Base-by-base conservation (phyloP, 257 asterid genomes). In the Striga asiatica region DNA sequence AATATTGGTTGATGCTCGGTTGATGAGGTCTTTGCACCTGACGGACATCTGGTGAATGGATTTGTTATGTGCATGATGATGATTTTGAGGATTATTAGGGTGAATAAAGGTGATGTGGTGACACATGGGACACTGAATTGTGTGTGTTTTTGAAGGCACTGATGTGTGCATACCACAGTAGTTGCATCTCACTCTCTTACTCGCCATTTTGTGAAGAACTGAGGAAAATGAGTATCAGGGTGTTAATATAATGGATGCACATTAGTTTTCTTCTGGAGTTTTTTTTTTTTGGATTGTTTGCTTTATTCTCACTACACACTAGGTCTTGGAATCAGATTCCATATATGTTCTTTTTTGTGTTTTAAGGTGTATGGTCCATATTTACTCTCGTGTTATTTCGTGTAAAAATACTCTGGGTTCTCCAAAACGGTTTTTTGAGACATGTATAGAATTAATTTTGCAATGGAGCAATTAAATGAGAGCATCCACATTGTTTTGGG, bases 281-380 rank as follows among this genome's bases (percentile, higher is more conserved):
- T 39, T 58, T 38, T 54, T 39, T 58, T 39, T 47, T 68, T 72
- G n/a, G 35, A 50, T 6, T 21, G 18, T 7, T 52, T 42, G 38
- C 54, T 62, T 58, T 43, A 25, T 58, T 35, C 38, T 66, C 58
- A 41, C 42, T 63, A 51, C 49, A 54, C 16, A 19, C 46, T 42
- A 14, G 48, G 32, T 47, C 29, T 32, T n/a, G n/a, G 74, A 67
- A 72, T 67, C 70, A 48, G 74, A 63, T 72, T 54, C 78, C 38
- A 27, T 28, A 18, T 39, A 24, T 71, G 56, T 45, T 35, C 46
- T 41, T n/a, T n/a, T n/a, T n/a, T n/a, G n/a, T n/a, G n/a, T n/a
- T n/a, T n/a, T n/a, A n/a, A n/a, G n/a, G n/a, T n/a, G n/a, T 51
- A 18, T 13, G 39, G 25, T 64, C 60, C 51, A 52, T 58, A 4